Base-by-base conservation (phyloP, 129 eudicot genomes). In the Smallanthus sonchifolius region DNA sequence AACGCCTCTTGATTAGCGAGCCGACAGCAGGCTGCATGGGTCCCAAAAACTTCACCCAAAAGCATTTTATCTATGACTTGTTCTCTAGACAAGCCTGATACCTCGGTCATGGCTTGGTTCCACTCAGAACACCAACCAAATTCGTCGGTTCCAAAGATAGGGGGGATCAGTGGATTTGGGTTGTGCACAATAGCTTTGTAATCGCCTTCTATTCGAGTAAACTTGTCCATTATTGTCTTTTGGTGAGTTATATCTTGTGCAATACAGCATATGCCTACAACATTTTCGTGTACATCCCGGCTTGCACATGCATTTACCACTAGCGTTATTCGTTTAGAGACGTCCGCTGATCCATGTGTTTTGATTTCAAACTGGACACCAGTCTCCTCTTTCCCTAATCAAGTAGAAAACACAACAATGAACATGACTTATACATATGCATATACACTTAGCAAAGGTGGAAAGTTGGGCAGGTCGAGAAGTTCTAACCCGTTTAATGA, bases 121-220 rank as follows among this genome's bases (percentile, higher is more conserved):
- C 98, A 94, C 77, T 94, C 98, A 1, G 90, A 84, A 70, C 98
- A 94, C 98, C 97, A 94, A 38, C 98, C 98, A 44, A 86, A 94
- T 63, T 94, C 97, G 79, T 94, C 98, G 11, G 97, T 86, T 69
- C 98, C 98, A 81, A 94, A 94, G 69, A 94, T 90, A 8, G 98
- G 98, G 24, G 98, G 98, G 59, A 90, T 94, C 42, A 94, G 66
- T 5, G 98, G 97, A 81, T 85, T 86, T 16, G 98, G 97, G 67
- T 90, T 94, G 70, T 90, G 98, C 20, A 94, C 74, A 10, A 94
- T 90, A 30, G 98, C 91, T 80, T 85, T 84, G 83, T 94, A 90
- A 65, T 94, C 98, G 1, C 98, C 98, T 74, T 94, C 93, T n/a
- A 94, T 91, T 80, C 91, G 81, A 6, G 93, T 90, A 81, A 94